Evolutionary conservation across 805 yeast genomes (phyloP).

Genomic region (Citeromyces nyonsensis): DNA sequence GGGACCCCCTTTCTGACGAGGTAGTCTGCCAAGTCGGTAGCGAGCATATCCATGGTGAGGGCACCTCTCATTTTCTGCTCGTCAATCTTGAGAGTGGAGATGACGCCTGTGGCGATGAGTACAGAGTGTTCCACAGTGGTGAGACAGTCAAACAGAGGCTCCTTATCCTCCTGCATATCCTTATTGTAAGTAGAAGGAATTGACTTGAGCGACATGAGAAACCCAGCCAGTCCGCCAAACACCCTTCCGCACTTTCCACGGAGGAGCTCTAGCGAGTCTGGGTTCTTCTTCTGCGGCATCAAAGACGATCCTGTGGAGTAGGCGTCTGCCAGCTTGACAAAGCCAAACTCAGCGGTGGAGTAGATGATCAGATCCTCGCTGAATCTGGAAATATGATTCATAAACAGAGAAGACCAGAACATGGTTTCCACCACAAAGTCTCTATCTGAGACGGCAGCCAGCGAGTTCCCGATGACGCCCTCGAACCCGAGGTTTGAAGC

Average conservation of each 20-base stretch:
- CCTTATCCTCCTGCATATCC: slow-evolving; percentile 98
- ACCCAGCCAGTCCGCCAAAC: slow-evolving; percentile 89
- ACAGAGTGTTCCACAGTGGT: slow-evolving; percentile 88
- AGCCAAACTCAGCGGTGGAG: slow-evolving; percentile 96
- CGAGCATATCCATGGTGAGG: slow-evolving; percentile 96
- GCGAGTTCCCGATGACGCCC: slow-evolving; percentile 86
- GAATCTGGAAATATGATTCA: slow-evolving; percentile 91
- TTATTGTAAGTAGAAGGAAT: slow-evolving; percentile 96
- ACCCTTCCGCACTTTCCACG: slow-evolving; percentile 97
- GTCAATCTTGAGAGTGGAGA: slow-evolving; percentile 70
- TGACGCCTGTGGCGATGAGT: slow-evolving; percentile 89
- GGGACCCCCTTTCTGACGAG: slow-evolving; percentile 97
- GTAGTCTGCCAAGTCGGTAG: slow-evolving; percentile 96
- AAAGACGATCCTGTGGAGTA: slow-evolving; percentile 96
- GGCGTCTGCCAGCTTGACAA: slow-evolving; percentile 87
- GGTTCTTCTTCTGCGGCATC: slow-evolving; percentile 99
- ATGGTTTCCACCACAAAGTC: slow-evolving; percentile 92
- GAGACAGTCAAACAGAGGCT: slow-evolving; percentile 88
- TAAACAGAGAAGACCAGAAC: slow-evolving; percentile 90
- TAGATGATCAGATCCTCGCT: slow-evolving; percentile 91
- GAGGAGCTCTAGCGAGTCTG: slow-evolving; percentile 87
- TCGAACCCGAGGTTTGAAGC: slow-evolving; percentile 70
- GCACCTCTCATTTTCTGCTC: slow-evolving; percentile 71
- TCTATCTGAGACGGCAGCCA: slow-evolving; percentile 95
- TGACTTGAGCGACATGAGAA: slow-evolving; percentile 92